phyloP scores from a whole-genome alignment of 2,329 filamentous ascomycete species.

The Alternaria brassicae region DNA sequence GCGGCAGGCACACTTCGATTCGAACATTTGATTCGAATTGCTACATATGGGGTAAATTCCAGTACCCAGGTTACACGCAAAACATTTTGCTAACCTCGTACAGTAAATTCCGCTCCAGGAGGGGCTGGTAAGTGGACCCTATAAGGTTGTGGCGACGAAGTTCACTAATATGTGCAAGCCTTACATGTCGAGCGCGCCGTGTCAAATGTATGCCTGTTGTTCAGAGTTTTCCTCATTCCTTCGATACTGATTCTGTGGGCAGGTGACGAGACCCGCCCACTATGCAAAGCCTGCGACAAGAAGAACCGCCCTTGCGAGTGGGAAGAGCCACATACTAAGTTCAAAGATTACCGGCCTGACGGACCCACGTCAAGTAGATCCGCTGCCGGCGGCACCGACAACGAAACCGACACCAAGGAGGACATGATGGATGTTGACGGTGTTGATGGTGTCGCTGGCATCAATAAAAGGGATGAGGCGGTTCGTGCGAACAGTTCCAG shows the following conservation, averaged over 20 bases:
- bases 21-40: constrained; percentile 4
- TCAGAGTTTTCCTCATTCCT: neutral
- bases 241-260: constrained; percentile 5
- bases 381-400: constrained; percentile 13
- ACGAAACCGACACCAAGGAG: constrained; percentile 13
- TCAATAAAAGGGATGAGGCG: neutral
- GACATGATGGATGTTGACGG: constrained; percentile 26
- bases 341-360: constrained; percentile 38
- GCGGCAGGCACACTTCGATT: constrained; percentile 8
- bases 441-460: constrained; percentile 12
- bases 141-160: neutral
- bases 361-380: constrained; percentile 23
- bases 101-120: constrained; percentile 43
- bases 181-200: constrained; percentile 42
- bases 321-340: constrained; percentile 37
- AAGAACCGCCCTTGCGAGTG: constrained; percentile 43
- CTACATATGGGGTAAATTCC: constrained; percentile 13
- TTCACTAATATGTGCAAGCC: constrained; percentile 24
- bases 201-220: constrained; percentile 36
- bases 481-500: constrained; percentile 2
- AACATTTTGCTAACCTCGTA: constrained; percentile 18
- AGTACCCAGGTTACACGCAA: neutral
- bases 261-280: constrained; percentile 41
- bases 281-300: constrained; percentile 43
- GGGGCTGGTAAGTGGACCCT: constrained; percentile 40